Base-by-base conservation (phyloP, 176 grass and related monocot species). In the Oryza rufipogon region DNA sequence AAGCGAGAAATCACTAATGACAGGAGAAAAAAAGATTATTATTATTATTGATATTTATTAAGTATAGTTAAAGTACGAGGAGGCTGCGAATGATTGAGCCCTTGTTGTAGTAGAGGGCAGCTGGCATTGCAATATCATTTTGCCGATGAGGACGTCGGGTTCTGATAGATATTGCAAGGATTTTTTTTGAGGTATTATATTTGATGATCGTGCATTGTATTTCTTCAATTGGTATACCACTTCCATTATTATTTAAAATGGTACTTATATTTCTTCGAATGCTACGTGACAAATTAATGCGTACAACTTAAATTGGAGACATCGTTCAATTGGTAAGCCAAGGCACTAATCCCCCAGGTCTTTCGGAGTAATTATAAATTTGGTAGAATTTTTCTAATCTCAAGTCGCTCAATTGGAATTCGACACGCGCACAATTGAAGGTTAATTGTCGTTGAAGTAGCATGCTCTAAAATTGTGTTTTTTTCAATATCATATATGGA, bases 41-140 rank as follows among this genome's bases (percentile, higher is more conserved):
- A 9, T 58, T 58, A 9, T n/a, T 58, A n/a, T 28, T 6, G 17
- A 66, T 67, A 46, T 64, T 71, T 56, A 63, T 69, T 49, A 84
- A 56, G 49, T 44, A 81, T 44, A 77, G 28, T 1, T 67, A 68
- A 86, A 90, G 84, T 86, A 86, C 84, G 84, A 86, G 79, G 79
- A 78, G 78, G 73, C 56, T 32, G 22, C 51, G 47, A 51, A 86
- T 86, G 73, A 67, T 86, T 86, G 88, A 26, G 16, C 4, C 51
- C 63, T 28, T 52, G 26, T 15, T 66, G 44, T 44, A 20, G n/a
- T 46, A 71, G 42, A 71, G 51, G 44, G 30, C 67, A 67, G 34
- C 56, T 82, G 88, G 73, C 78, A 61, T 64, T 66, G 66, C 54
- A 74, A 76, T 75, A 38, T 17, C 5, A n/a, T 47, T 1, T 66